Evolutionary conservation across 441 rosid genomes (phyloP), one percentile per base, ranked within the genome.

Genomic region (Hura crepitans): DNA sequence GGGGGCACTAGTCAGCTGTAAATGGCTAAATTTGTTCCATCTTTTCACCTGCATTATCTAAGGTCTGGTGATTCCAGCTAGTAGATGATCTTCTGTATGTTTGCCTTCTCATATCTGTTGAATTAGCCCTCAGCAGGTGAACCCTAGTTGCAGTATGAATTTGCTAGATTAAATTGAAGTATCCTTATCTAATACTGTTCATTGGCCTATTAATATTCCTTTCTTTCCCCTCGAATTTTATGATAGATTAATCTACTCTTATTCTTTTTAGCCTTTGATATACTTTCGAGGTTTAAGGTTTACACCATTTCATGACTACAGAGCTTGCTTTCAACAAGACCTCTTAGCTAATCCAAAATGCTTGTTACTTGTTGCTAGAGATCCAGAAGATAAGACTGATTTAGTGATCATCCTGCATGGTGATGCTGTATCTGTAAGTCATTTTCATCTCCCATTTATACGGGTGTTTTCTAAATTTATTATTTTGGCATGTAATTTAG

Each of bases 361-460:
- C 77, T 89, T 96, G 23, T 73, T 93, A 79, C 91, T 93, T 74
- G 85, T 91, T 43, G 82, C 91, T 74, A 84, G 85, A 81, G 95
- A 93, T 74, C 91, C 91, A 4, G 92, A 89, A 65, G 98, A 93
- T 80, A 85, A 91, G 80, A 84, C 91, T 37, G 93, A 89, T 78
- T 81, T 93, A 74, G 85, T 85, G 9, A 89, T 93, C 79, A 91
- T 95, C 49, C 39, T 93, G 66, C 93, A 91, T 71, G 97, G 96
- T 49, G 96, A 93, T 85, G 96, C 96, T 43, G 68, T 85, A 46
- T 53, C 85, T 81, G 96, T 93, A 82, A 82, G 87, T 80, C 69
- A 39, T 57, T 73, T 71, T 37, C 55, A 15, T 65, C 9, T 53
- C 33, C 45, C 11, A n/a, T 61, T 58, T 69, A 10, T 57, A 18